phyloP scores from a whole-genome alignment of 2,329 filamentous ascomycete genomes.

The Monosporascus cannonballus region DNA sequence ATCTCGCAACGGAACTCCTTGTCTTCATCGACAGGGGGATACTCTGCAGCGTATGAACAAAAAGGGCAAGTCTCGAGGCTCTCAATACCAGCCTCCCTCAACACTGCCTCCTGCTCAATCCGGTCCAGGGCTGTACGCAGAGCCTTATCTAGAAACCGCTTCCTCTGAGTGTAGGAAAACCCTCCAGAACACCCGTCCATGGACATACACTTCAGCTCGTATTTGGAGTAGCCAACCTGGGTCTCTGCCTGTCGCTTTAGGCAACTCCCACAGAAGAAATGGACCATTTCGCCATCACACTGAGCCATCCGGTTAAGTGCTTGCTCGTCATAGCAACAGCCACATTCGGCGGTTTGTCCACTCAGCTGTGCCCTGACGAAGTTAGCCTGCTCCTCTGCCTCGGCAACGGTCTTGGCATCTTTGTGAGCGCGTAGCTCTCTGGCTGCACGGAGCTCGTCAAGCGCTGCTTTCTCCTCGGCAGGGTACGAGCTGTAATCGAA shows the following conservation, averaged over 20 bases:
- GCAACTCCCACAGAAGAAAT: constrained; percentile 68
- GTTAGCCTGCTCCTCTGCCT: constrained; percentile 31
- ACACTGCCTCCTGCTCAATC: constrained; percentile 63
- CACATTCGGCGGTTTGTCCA: constrained; percentile 59
- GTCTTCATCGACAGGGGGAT: constrained; percentile 58
- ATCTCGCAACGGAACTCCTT: constrained; percentile 69
- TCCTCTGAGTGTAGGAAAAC: constrained; percentile 52
- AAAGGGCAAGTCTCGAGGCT: constrained; percentile 73
- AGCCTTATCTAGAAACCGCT: constrained; percentile 51
- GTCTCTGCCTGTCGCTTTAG: constrained; percentile 58
- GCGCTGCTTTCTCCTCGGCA: constrained; percentile 20
- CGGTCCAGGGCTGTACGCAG: constrained; percentile 58
- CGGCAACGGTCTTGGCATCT: constrained; percentile 16
- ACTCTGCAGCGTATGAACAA: constrained; percentile 74
- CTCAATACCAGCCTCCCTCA: constrained; percentile 65
- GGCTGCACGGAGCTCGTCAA: constrained; percentile 35
- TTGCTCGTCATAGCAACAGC: constrained; percentile 65
- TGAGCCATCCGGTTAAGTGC: constrained; percentile 62
- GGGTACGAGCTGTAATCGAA: constrained; percentile 13
- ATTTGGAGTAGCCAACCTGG: constrained; percentile 63
- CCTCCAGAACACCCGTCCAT: constrained; percentile 56
- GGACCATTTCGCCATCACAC: constrained; percentile 52
- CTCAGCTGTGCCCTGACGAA: constrained; percentile 33
- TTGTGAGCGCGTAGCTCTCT: constrained; percentile 23
- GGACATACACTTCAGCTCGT: constrained; percentile 65